Conservation (phyloP, 371 early-diverging fungal species). For the Mucor irregularis region DNA sequence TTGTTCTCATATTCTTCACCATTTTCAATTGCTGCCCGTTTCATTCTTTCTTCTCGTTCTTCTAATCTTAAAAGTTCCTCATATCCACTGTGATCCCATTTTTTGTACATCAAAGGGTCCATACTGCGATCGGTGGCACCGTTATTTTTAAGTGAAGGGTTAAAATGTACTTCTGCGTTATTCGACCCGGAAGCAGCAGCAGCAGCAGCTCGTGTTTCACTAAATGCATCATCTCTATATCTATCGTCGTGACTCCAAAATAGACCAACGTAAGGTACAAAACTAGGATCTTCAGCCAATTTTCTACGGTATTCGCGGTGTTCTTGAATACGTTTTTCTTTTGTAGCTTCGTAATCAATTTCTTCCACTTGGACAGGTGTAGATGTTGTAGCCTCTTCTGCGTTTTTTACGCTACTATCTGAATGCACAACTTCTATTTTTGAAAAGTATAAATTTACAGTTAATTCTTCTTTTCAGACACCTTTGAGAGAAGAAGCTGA, state of each 20-base stretch:
- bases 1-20: not conserved
- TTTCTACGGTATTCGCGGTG: slow-evolving; percentile 57
- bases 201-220: slow-evolving; percentile 20
- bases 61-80: slow-evolving; percentile 40
- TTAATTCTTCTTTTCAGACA: no score
- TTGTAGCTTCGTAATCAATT: not conserved
- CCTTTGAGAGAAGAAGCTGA: no score
- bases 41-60: slow-evolving; percentile 26
- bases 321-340: slow-evolving; percentile 44
- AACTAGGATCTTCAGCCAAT: slow-evolving; percentile 59
- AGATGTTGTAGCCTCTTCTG: not conserved
- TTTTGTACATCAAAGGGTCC: slow-evolving; percentile 25
- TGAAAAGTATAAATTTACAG: no score
- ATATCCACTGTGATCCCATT: slow-evolving; percentile 48
- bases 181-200: not conserved
- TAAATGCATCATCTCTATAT: slow-evolving; percentile 50
- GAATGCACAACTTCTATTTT: no score
- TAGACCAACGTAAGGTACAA: slow-evolving; percentile 58
- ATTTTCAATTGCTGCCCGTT: slow-evolving; percentile 12
- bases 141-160: not conserved
- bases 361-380: not conserved
- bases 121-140: not conserved
- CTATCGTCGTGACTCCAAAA: slow-evolving; percentile 67
- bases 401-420: not conserved
- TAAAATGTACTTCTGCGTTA: not conserved